A percentile compares a stretch with the other conserved stretches of the same genome.
Evolutionary conservation across 2,329 filamentous ascomycete genomes (phyloP).

Genomic region (Didymella lethalis): DNA sequence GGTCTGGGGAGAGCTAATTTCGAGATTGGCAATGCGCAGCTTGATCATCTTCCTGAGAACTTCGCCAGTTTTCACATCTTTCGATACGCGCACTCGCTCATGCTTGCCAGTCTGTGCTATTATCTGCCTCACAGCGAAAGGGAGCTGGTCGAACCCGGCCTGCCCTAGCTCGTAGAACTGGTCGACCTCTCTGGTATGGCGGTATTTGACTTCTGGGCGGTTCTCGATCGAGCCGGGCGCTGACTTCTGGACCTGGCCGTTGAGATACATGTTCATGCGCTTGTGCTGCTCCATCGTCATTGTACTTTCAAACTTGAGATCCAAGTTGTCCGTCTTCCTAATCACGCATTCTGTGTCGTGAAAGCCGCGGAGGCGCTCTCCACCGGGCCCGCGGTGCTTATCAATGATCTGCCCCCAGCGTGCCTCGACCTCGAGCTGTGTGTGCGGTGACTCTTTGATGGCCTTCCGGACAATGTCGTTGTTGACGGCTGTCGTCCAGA

Average conservation of each 20-base stretch:
- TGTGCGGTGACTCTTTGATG: constrained; percentile 65
- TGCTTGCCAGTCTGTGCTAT: constrained; percentile 41
- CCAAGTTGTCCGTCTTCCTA: constrained; percentile 29
- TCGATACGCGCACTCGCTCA: constrained; percentile 64
- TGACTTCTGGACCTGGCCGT: constrained; percentile 69
- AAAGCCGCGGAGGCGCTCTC: constrained; percentile 67
- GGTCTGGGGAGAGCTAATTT: constrained; percentile 78
- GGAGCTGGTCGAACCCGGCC: constrained; percentile 59
- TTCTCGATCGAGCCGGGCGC: constrained; percentile 35
- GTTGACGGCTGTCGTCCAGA: constrained; percentile 75
- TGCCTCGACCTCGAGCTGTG: constrained; percentile 90
- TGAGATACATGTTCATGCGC: constrained; percentile 83
- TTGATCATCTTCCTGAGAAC: constrained; percentile 89
- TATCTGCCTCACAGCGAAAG: constrained; percentile 68
- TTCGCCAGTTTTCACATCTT: constrained; percentile 74
- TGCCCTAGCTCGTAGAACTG: constrained; percentile 68
- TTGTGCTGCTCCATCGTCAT: constrained; percentile 96
- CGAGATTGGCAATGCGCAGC: constrained; percentile 84
- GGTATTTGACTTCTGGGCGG: constrained; percentile 76
- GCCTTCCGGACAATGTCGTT: constrained; percentile 64
- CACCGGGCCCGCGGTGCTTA: constrained; percentile 66
- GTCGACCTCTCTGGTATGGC: constrained; percentile 83
- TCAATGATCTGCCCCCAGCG: constrained; percentile 84
- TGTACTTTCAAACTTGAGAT: constrained; percentile 75
- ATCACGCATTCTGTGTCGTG: constrained; percentile 67